These are phyloP conservation scores for Ustilago hordei DNA, from an alignment of 1,284 basidiomycete species.

Conservation along the genomic window DNA sequence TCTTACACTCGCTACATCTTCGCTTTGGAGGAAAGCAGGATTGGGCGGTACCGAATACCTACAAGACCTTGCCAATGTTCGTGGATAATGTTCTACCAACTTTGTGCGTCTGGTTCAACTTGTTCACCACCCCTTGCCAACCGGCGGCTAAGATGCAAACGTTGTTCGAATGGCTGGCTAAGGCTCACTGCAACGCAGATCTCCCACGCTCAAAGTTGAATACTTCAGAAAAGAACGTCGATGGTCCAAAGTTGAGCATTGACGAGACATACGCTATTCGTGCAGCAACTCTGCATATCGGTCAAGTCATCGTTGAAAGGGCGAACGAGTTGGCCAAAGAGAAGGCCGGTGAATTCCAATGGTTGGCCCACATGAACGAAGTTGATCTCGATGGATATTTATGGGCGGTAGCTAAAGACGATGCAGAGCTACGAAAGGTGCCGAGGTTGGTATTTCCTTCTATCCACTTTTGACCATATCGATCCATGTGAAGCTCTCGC, in stretches of 20 bases:
- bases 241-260: constrained; percentile 34
- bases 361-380: constrained; percentile 54
- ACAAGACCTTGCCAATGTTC: constrained; percentile 75
- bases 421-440: constrained; percentile 48
- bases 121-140: constrained; percentile 76
- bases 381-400: constrained; percentile 66
- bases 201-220: constrained; percentile 8
- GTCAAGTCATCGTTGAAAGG: constrained; percentile 40
- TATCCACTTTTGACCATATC: constrained; percentile 25
- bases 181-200: constrained; percentile 9
- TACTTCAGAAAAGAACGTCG: neutral
- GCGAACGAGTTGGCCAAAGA: constrained; percentile 41
- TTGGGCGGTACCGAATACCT: constrained; percentile 70
- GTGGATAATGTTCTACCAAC: constrained; percentile 89
- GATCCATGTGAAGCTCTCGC: neutral
- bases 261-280: constrained; percentile 61
- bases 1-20: constrained; percentile 78
- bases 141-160: constrained; percentile 9
- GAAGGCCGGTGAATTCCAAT: constrained; percentile 4
- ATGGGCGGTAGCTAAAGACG: constrained; percentile 63
- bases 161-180: constrained; percentile 20
- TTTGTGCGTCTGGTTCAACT: constrained; percentile 80
- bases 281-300: constrained; percentile 57
- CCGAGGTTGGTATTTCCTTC: constrained; percentile 48
- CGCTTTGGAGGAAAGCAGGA: constrained; percentile 66